Percentiles rank a stretch among this genome's conserved stretches.
Evolutionary conservation across 208 protist species (phyloP).

Genomic region (Trichomonas vaginalis): DNA sequence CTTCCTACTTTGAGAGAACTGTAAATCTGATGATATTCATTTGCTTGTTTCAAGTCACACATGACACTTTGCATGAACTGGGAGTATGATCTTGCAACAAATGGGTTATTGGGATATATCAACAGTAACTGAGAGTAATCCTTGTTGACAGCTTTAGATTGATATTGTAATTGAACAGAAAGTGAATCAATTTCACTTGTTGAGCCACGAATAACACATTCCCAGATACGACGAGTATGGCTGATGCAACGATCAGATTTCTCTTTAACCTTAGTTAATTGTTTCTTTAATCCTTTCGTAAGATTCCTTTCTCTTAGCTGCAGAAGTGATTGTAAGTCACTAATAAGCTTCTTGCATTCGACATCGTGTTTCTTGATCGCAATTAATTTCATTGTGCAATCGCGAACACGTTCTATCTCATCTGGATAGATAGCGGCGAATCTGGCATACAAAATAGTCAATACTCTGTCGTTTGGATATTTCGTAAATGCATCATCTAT

Average conservation of each 20-base stretch:
- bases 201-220: slow-evolving; percentile 6
- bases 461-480: neutral
- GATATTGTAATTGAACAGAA: neutral
- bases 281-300: neutral
- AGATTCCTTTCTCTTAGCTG: neutral
- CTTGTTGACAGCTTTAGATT: neutral
- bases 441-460: neutral
- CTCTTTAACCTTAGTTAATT: neutral
- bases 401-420: neutral
- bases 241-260: neutral
- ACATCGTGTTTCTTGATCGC: neutral
- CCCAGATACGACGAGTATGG: neutral
- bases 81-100: neutral
- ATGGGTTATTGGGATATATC: neutral
- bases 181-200: neutral
- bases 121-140: neutral
- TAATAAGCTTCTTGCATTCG: neutral
- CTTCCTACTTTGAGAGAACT: neutral
- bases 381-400: neutral
- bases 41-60: neutral
- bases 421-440: neutral
- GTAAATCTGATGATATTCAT: neutral
- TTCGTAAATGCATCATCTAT: neutral
- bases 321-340: neutral
- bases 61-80: neutral